These are phyloP conservation scores for Colletotrichum costaricense DNA, from an alignment of 2,329 filamentous ascomycete genomes.

Conservation along the genomic window DNA sequence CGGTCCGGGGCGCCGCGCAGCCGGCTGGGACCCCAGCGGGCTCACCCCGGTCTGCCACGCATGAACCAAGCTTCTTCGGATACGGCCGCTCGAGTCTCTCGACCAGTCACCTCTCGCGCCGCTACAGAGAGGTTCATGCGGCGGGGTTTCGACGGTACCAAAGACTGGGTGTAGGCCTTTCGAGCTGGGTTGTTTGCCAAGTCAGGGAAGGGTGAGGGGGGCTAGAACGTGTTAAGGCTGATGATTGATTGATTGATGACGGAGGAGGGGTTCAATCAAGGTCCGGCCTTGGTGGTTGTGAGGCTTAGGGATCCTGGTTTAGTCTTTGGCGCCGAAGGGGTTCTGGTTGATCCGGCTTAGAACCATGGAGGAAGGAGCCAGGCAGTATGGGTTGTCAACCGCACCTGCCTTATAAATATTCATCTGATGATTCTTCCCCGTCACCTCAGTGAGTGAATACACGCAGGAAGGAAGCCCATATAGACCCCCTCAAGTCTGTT, in stretches of 20 bases:
- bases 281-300: neutral
- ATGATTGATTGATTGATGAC: neutral
- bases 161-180: too few species aligned
- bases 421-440: neutral
- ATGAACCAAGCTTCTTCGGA: conserved; percentile 3
- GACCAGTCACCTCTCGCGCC: conserved; percentile 2
- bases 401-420: too few species aligned
- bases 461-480: too few species aligned
- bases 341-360: neutral
- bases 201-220: too few species aligned
- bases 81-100: neutral
- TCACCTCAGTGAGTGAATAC: too few species aligned
- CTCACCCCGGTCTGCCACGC: neutral
- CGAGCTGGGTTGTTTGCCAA: neutral
- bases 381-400: too few species aligned
- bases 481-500: too few species aligned
- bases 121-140: neutral
- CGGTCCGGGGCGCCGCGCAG: neutral
- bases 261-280: neutral
- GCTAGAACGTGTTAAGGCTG: neutral
- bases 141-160: neutral
- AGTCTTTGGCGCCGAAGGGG: neutral
- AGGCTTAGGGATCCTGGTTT: neutral
- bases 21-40: neutral
- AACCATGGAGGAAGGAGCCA: neutral